Evolutionary conservation across 1,284 basidiomycete species (phyloP).

Genomic region (Cutaneotrichosporon cyanovorans): DNA sequence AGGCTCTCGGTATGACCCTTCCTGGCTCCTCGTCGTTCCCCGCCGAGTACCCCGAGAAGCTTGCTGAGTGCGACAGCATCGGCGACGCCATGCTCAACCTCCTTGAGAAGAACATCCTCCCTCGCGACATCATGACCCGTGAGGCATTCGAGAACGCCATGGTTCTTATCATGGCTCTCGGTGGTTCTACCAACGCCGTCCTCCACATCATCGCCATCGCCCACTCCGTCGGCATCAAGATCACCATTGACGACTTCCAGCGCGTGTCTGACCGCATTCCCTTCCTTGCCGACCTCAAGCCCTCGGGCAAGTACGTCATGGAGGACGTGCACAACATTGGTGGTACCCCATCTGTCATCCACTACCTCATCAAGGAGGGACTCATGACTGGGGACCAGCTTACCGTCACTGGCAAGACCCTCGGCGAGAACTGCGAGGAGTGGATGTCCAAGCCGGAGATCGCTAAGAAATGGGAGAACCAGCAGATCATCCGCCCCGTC

Average conservation of each 20-base stretch:
- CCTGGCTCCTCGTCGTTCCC: conserved; percentile 94
- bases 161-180: conserved; percentile 88
- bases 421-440: conserved; percentile 76
- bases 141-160: conserved; percentile 95
- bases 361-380: conserved; percentile 74
- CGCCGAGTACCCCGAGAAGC: conserved; percentile 72
- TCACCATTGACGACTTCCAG: conserved; percentile 93
- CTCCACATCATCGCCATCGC: conserved; percentile 92
- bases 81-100: conserved; percentile 76
- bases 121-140: conserved; percentile 91
- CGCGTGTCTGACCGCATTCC: conserved; percentile 77
- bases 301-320: conserved; percentile 92
- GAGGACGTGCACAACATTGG: conserved; percentile 90
- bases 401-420: conserved; percentile 89
- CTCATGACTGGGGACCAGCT: conserved; percentile 83
- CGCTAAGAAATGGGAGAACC: conserved; percentile 62
- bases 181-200: conserved; percentile 88
- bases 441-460: conserved; percentile 54
- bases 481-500: conserved; percentile 73
- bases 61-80: conserved; percentile 70
- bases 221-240: conserved; percentile 73
- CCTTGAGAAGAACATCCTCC: conserved; percentile 84
- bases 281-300: conserved; percentile 91
- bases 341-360: conserved; percentile 65
- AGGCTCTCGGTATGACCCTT: conserved; percentile 89